Evolutionary conservation across 179 eudicot species (phyloP), one percentile per base, ranked within the genome.

Genomic region (Drosera spatulata): DNA sequence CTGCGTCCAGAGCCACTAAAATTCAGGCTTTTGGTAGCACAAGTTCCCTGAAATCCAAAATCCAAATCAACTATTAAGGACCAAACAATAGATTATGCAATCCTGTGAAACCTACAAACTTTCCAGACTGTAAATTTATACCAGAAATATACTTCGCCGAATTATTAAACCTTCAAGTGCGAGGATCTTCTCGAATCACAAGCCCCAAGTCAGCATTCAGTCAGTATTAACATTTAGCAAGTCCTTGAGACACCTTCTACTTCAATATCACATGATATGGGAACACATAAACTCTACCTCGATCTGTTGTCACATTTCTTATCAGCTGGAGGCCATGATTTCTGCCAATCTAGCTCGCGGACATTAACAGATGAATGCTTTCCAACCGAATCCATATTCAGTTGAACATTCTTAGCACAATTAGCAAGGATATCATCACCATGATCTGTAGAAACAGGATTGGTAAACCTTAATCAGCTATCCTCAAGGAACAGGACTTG

Each of bases 291-390:
- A 50, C 43, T 48, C 71, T 75, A 86, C 95, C 93, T 83, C 71
- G 55, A 45, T n/a, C 13, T 54, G 62, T 77, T 61, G 53, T 62
- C 42, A 59, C 45, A 56, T 64, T 68, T 65, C 61, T 64, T 59
- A 40, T 60, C 69, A 49, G 65, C 61, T 59, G 99, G 90, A 37
- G 96, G 99, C 95, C 94, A 90, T 51, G 86, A 69, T 49, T 68
- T 71, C 61, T 59, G 74, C 99, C 99, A 93, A 72, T 93, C 87
- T 74, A 93, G 97, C 83, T 93, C 97, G 41, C 91, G 88, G 49
- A 90, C 97, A 77, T 72, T 76, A 66, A 85, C 81, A 37, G 90
- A 73, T 58, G 85, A 77, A 58, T 77, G 68, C 55, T 68, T 60
- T 54, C 69, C 66, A 56, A 83, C 73, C 15, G 71, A 41, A 63